These are phyloP conservation scores for Talaromyces trachyspermus DNA, from an alignment of 495 filamentous ascomycete species.

Conservation along the genomic window DNA sequence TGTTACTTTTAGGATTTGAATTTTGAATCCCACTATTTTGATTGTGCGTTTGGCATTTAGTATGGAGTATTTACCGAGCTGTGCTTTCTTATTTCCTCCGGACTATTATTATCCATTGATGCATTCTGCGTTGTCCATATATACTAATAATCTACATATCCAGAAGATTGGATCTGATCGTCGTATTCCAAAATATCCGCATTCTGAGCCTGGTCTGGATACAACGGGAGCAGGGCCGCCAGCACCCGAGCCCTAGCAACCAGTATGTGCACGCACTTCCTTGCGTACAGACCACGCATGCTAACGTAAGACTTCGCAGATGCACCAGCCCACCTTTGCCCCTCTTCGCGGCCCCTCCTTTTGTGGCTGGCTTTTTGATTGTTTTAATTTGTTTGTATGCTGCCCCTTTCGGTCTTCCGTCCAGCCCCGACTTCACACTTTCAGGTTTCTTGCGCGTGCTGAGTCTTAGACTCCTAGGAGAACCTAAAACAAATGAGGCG, in stretches of 20 bases:
- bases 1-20: neutral
- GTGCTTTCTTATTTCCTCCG: neutral
- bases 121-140: neutral
- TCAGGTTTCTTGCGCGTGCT: too few species aligned
- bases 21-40: neutral
- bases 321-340: constrained; percentile 1
- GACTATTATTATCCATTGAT: neutral
- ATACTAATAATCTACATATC: neutral
- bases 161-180: too few species aligned
- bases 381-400: too few species aligned
- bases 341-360: constrained; percentile 3
- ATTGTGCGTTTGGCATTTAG: constrained; percentile 7
- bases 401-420: constrained; percentile 1
- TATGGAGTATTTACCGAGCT: constrained; percentile 1
- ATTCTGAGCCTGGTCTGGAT: constrained; percentile 11
- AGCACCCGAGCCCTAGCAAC: constrained; percentile 4
- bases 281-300: neutral
- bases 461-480: too few species aligned
- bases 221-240: constrained; percentile 8
- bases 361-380: too few species aligned
- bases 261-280: constrained; percentile 4
- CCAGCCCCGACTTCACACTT: constrained; percentile 1
- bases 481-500: neutral
- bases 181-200: too few species aligned
- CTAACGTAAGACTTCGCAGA: too few species aligned